A percentile compares a stretch with the other conserved stretches of the same genome.
These are phyloP conservation scores for Xanthoceras sorbifolium DNA, from an alignment of 345 rosid species.

Conservation along the genomic window DNA sequence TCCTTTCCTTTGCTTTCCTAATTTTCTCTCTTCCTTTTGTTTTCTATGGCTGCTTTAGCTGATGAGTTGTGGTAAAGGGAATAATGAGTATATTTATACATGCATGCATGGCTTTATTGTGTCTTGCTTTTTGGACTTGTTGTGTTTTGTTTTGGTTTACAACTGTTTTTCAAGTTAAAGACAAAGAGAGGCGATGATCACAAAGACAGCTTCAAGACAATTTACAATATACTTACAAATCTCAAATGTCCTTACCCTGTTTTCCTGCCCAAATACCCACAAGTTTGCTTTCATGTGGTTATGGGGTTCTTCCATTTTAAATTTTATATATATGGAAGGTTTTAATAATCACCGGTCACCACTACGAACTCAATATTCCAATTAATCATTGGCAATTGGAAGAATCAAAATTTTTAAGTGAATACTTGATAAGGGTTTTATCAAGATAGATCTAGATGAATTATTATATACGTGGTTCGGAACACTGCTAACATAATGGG, in stretches of 20 bases:
- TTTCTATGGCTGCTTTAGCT: conserved; percentile 9
- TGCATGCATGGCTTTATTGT: conserved; percentile 12
- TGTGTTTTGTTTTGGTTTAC: conserved; percentile 19
- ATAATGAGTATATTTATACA: background rate
- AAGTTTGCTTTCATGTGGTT: background rate
- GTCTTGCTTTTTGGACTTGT: conserved; percentile 21
- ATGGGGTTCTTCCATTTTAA: background rate
- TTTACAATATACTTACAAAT: conserved; percentile 1
- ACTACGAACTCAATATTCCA: too few species aligned
- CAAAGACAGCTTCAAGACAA: conserved; percentile 21
- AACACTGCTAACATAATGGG: too few species aligned
- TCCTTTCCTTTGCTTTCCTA: background rate
- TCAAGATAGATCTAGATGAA: too few species aligned
- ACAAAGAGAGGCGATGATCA: conserved; percentile 25
- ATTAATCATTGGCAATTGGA: too few species aligned
- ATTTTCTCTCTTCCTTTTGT: background rate
- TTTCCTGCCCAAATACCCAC: conserved; percentile 9
- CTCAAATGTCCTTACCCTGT: conserved; percentile 18
- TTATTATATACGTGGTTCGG: too few species aligned
- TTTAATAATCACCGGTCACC: background rate
- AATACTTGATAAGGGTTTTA: too few species aligned
- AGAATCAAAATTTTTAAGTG: too few species aligned
- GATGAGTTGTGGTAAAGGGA: background rate
- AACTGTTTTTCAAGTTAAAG: background rate
- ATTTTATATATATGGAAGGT: too few species aligned